Conservation (phyloP, 805 yeast genomes). For the Sugiyamaella boreocaroliniensis region DNA sequence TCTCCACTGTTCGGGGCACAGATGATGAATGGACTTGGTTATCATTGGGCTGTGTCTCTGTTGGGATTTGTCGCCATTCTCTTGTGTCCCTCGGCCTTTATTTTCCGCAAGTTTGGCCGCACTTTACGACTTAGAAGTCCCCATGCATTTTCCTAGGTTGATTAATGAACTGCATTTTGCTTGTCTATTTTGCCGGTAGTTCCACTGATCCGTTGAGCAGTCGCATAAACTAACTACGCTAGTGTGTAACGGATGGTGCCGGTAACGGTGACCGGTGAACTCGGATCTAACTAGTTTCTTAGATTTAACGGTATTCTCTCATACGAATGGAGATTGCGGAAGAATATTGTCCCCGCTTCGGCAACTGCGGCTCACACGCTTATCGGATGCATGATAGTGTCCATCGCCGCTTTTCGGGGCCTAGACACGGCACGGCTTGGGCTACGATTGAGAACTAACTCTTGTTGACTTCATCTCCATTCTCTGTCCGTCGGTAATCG, state of each 20-base stretch:
- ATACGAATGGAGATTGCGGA: too few species aligned
- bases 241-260: constrained; percentile 48
- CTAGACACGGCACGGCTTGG: constrained; percentile 70
- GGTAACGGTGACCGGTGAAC: constrained; percentile 52
- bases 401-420: constrained; percentile 79
- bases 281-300: constrained; percentile 33
- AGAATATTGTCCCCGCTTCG: too few species aligned
- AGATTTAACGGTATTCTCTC: constrained; percentile 31
- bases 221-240: constrained; percentile 45
- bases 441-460: constrained; percentile 69
- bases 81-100: constrained; percentile 46
- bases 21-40: constrained; percentile 65
- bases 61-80: constrained; percentile 44
- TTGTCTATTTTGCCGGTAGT: constrained; percentile 36
- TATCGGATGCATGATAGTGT: constrained; percentile 43
- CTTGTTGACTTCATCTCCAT: constrained; percentile 46
- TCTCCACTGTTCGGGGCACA: constrained; percentile 83
- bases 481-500: constrained; percentile 46
- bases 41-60: constrained; percentile 68
- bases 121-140: constrained; percentile 28
- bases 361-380: too few species aligned
- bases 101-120: constrained; percentile 38
- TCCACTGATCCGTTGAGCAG: too few species aligned
- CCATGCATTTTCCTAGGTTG: constrained; percentile 9
- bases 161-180: constrained; percentile 27